phyloP scores from a whole-genome alignment of 2,329 filamentous ascomycete genomes.

The Penicillium psychrosexuale region DNA sequence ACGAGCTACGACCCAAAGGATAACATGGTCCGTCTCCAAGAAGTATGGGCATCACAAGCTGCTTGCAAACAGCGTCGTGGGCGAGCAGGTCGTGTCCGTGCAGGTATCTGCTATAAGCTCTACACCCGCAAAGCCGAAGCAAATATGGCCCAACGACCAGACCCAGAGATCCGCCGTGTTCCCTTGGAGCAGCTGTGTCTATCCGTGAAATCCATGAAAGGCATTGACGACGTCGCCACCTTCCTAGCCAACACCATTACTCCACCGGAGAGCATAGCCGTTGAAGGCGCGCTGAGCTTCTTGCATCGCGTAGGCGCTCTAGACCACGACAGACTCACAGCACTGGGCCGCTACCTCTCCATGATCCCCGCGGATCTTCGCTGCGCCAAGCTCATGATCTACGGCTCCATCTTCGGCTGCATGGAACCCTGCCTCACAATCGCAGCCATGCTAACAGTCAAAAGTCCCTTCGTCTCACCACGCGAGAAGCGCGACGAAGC shows the following conservation, averaged over 20 bases:
- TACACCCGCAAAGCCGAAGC: slow-evolving; percentile 81
- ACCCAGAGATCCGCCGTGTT: slow-evolving; percentile 90
- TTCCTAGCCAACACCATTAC: slow-evolving; percentile 87
- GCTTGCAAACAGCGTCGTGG: slow-evolving; percentile 93
- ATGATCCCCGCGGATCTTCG: slow-evolving; percentile 92
- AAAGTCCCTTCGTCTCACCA: slow-evolving; percentile 81
- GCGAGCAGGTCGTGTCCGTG: slow-evolving; percentile 86
- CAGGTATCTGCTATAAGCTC: slow-evolving; percentile 90
- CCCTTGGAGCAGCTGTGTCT: slow-evolving; percentile 92
- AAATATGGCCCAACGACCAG: slow-evolving; percentile 81
- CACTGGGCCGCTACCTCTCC: slow-evolving; percentile 86
- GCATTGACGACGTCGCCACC: slow-evolving; percentile 71
- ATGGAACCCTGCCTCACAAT: slow-evolving; percentile 85
- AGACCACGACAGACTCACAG: slow-evolving; percentile 80
- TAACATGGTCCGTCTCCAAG: slow-evolving; percentile 90
- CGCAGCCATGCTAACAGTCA: slow-evolving; percentile 85
- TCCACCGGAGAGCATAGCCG: slow-evolving; percentile 78
- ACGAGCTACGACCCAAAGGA: slow-evolving; percentile 88
- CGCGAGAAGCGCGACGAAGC: slow-evolving; percentile 79
- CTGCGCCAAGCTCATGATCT: slow-evolving; percentile 92
- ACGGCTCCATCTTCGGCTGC: slow-evolving; percentile 89
- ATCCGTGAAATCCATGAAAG: slow-evolving; percentile 86
- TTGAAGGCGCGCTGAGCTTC: slow-evolving; percentile 77
- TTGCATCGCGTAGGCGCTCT: slow-evolving; percentile 84
- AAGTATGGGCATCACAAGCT: slow-evolving; percentile 91